These are phyloP conservation scores for Ceratopteris richardii DNA, from an alignment of 75 land plant species.

Conservation along the genomic window DNA sequence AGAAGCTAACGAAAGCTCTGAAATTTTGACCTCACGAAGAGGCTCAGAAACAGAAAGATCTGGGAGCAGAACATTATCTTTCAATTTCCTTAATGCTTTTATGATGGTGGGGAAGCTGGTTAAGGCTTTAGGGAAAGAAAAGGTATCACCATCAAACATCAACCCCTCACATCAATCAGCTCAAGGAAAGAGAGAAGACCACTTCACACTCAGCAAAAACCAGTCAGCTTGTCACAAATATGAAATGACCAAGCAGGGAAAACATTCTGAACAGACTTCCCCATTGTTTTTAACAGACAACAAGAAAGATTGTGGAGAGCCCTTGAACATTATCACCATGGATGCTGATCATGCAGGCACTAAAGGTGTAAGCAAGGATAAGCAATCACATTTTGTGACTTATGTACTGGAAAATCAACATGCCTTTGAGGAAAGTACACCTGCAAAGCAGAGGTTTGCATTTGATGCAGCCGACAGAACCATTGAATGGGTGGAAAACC, in stretches of 20 bases:
- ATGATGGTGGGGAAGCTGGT: constrained; percentile 17
- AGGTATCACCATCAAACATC: neutral
- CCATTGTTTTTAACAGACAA: no score
- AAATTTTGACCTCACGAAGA: neutral
- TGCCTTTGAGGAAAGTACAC: neutral
- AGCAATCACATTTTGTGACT: no score
- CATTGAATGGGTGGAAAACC: neutral
- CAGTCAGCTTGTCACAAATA: no score
- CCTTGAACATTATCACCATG: no score
- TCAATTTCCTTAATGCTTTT: constrained; percentile 16
- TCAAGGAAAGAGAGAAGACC: no score
- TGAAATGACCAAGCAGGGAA: no score
- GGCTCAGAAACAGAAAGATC: neutral
- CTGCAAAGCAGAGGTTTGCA: constrained; percentile 2
- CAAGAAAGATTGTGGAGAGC: no score
- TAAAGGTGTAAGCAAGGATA: no score
- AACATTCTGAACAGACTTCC: no score
- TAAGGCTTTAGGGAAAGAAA: constrained; percentile 13
- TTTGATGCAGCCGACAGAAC: neutral
- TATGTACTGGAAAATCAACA: neutral
- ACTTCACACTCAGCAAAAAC: no score
- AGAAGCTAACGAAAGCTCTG: neutral
- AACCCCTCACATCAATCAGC: no score
- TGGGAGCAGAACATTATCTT: neutral
- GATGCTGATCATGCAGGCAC: no score